Evolutionary conservation across 202 grass and related monocot species (phyloP), one percentile per base, ranked within the genome.

Genomic region (Bolboschoenoplectus hybrid): DNA sequence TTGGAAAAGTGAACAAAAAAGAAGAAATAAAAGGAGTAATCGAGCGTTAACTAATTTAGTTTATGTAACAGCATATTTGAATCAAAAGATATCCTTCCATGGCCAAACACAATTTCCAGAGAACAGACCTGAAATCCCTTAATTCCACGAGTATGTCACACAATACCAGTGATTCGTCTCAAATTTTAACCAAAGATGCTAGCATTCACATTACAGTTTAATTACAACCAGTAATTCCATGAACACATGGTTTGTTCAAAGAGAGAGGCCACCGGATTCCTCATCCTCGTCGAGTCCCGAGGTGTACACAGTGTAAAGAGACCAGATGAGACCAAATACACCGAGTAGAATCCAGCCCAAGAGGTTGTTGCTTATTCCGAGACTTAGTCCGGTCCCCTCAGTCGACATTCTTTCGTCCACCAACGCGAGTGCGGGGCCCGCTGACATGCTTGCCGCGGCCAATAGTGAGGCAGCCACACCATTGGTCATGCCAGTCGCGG

Each of bases 361-460:
- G 80, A 97, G 85, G 91, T 97, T 97, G 89, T 94, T 92, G 90
- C 92, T 97, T n/a, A 97, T 86, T 13, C 94, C 94, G 2, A 97
- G 90, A 87, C 94, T 91, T 2, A 97, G 89, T 14, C 94, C 94
- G 52, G 92, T 97, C 74, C 94, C 94, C 87, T 97, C 94, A n/a
- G 94, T 97, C 17, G 84, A 90, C 94, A 97, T 92, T 85, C 94
- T 86, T 85, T 97, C 94, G 84, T 97, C 94, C 12, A 97, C 94
- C 67, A 97, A 92, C 36, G 94, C 94, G 40, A 97, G 75, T 63
- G 90, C 94, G 0, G 94, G 92, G n/a, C 62, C 87, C 6, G 91
- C 90, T 66, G 90, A 82, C 60, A 67, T 87, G 63, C 87, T 69
- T 36, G 89, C 89, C 2, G 76, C 91, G 0, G 86, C 88, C 11